These are phyloP conservation scores for Cytospora piceae DNA, from an alignment of 2,329 filamentous ascomycete genomes.

Conservation along the genomic window DNA sequence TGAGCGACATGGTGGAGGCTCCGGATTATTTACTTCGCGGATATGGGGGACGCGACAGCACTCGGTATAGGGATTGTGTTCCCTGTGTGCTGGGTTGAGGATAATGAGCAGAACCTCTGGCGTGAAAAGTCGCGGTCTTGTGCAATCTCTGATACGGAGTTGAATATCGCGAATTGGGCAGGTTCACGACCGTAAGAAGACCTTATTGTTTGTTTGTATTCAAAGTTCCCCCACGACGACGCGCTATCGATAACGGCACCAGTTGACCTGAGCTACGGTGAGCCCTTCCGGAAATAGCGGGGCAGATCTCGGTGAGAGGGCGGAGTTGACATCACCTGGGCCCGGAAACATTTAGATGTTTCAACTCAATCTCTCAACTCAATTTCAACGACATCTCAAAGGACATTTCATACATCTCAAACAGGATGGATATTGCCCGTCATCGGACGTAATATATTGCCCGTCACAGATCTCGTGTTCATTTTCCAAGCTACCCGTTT, in stretches of 20 bases:
- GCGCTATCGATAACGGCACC: constrained; percentile 21
- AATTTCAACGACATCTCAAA: constrained; percentile 16
- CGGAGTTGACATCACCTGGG: constrained; percentile 17
- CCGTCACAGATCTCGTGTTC: neutral
- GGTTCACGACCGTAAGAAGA: neutral
- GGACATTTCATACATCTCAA: no score
- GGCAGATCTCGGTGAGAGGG: neutral
- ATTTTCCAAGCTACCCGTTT: neutral
- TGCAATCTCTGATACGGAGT: neutral
- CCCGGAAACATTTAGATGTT: constrained; percentile 6
- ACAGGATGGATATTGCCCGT: neutral
- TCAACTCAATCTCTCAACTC: constrained; percentile 17
- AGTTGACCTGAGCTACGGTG: neutral
- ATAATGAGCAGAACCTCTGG: neutral
- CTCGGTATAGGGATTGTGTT: neutral
- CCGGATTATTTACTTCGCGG: constrained; percentile 19
- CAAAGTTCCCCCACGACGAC: constrained; percentile 10
- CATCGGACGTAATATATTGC: neutral
- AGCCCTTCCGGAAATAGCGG: neutral
- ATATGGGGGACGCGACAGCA: neutral
- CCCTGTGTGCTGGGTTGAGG: neutral
- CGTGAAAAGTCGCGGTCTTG: neutral
- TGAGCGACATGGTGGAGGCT: constrained; percentile 62
- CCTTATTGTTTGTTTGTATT: neutral
- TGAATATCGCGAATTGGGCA: neutral